A percentile compares a stretch with the other conserved stretches of the same genome.
phyloP scores from a whole-genome alignment of 1,284 basidiomycete species.

The Afroboletus lepidellus region DNA sequence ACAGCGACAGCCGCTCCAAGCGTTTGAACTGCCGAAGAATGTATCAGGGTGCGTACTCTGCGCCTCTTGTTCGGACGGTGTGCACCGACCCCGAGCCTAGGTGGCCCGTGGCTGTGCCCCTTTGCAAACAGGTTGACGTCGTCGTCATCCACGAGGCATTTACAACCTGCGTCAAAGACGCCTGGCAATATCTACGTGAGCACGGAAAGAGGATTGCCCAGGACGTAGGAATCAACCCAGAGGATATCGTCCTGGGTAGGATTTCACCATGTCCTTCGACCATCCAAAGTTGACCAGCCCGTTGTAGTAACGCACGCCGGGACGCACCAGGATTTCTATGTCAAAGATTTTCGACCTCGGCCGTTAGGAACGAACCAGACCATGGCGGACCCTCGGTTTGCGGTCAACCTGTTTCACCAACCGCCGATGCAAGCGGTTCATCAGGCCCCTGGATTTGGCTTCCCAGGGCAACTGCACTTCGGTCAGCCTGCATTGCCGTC shows the following conservation, averaged over 20 bases:
- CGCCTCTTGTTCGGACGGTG: neutral
- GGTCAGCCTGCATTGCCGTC: constrained; percentile 31
- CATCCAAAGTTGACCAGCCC: neutral
- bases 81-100: constrained; percentile 26
- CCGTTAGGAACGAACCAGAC: constrained; percentile 19
- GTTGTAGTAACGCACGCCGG: constrained; percentile 38
- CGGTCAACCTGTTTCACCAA: constrained; percentile 13
- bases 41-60: constrained; percentile 39
- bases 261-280: neutral
- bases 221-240: constrained; percentile 38
- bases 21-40: constrained; percentile 33
- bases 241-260: constrained; percentile 47
- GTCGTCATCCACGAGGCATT: constrained; percentile 37
- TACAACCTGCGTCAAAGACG: constrained; percentile 35
- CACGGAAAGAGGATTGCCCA: constrained; percentile 36
- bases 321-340: constrained; percentile 38
- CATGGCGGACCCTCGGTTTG: constrained; percentile 7
- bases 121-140: constrained; percentile 38
- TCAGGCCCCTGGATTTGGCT: constrained; percentile 15
- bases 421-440: constrained; percentile 19
- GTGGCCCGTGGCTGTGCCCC: constrained; percentile 46
- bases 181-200: constrained; percentile 44
- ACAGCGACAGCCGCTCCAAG: constrained; percentile 29
- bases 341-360: constrained; percentile 33
- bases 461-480: constrained; percentile 9